Base-by-base conservation (phyloP, 139 green algal genomes). In the Gonium pectorale region DNA sequence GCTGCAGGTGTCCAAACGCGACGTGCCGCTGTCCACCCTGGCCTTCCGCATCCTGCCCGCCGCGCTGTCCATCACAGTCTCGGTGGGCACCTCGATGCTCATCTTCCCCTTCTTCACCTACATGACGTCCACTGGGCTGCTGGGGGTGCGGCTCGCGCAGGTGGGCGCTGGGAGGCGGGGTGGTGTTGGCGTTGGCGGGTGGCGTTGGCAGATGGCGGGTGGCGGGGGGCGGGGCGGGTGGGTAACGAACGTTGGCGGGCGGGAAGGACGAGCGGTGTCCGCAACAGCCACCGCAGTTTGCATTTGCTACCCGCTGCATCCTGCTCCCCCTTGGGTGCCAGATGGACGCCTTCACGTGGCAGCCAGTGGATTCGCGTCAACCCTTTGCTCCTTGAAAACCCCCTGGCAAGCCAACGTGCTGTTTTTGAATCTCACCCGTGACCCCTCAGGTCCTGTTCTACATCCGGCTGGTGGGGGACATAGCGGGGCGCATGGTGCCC, bases 41-140 rank as follows among this genome's bases (percentile, higher is more conserved):
- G 62, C 41, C 0, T 31, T 6, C 15, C 62, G 74, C 51, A 89
- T 93, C 72, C 64, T 67, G 46, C 87, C 87, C 15, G 86, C 90
- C 8, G 81, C 67, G 3, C 27, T 86, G 1, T 66, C 46, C 60
- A 90, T 90, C 77, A 87, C 79, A 67, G 38, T 87, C 51, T 77
- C 37, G 15, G 90, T 93, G 52, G 90, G 90, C 73, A 91, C 87
- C 72, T 88, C 74, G 60, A 93, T 93, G 90, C 86, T 93, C 62
- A 87, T 89, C 44, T 96, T 97, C 68, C 94, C 94, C 15, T 95
- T 96, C 80, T 96, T 97, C 88, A 96, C 94, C 3, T 96, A 92
- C 74, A 86, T 94, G 21, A 89, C 79, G 5, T 89, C 86, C 44
- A 92, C 78, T 3, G 94, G 94, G 0, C 59, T 86, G 27, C 59